These are phyloP conservation scores for Pseudoturritis turrita DNA, from an alignment of 345 rosid species.

Conservation along the genomic window DNA sequence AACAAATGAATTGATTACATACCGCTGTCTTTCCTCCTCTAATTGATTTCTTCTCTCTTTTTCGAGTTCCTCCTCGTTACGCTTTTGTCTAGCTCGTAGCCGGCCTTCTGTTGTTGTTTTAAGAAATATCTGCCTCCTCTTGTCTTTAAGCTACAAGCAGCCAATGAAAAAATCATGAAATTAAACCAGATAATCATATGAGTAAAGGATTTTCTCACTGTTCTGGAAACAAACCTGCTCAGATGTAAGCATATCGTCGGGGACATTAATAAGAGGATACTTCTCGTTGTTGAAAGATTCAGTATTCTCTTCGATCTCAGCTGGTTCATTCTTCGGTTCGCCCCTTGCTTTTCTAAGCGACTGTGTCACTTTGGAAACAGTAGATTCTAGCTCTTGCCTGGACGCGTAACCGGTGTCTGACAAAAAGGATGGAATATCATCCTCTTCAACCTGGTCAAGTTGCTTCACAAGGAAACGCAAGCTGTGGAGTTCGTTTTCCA, in stretches of 20 bases:
- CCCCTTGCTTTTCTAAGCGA: constrained; percentile 83
- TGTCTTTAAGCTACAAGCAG: constrained; percentile 72
- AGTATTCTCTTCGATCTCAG: constrained; percentile 66
- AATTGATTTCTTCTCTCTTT: constrained; percentile 69
- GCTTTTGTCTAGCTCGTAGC: constrained; percentile 88
- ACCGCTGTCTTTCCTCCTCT: constrained; percentile 89
- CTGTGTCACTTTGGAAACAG: constrained; percentile 52
- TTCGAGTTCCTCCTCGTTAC: constrained; percentile 71
- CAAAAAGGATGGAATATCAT: constrained; percentile 63
- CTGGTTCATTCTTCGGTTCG: constrained; percentile 66
- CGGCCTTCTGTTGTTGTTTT: constrained; percentile 87
- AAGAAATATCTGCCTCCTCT: constrained; percentile 75
- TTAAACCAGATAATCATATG: background rate
- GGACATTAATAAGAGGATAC: constrained; percentile 68
- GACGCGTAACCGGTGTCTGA: constrained; percentile 73
- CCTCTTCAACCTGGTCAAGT: constrained; percentile 66
- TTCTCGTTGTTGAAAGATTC: constrained; percentile 54
- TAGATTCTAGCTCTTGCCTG: constrained; percentile 77
- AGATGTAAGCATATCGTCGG: constrained; percentile 69
- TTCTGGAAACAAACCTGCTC: constrained; percentile 59
- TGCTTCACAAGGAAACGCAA: constrained; percentile 82
- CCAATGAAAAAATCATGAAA: background rate
- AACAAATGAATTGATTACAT: constrained; percentile 33
- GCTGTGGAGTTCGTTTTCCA: constrained; percentile 74
- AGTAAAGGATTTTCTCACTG: background rate